phyloP scores from a whole-genome alignment of 2,329 filamentous ascomycete genomes.

The Nemania diffusa region DNA sequence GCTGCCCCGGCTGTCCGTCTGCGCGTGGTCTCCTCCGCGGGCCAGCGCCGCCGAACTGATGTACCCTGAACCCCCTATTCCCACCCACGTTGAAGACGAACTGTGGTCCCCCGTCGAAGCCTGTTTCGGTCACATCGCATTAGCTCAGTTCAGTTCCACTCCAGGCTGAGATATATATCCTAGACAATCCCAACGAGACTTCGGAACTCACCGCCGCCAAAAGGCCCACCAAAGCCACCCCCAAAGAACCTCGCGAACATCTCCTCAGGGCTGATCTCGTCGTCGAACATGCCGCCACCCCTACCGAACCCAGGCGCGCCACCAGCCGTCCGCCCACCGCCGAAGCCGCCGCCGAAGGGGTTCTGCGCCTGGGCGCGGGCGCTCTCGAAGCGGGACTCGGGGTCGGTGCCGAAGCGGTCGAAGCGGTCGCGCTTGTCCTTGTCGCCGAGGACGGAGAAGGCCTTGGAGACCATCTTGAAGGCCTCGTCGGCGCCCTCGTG shows the following conservation, averaged over 20 bases:
- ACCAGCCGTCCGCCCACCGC: conserved; percentile 48
- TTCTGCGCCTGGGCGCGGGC: conserved; percentile 63
- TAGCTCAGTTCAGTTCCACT: neutral
- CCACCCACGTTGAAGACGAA: conserved; percentile 97
- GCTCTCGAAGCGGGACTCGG: conserved; percentile 84
- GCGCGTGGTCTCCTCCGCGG: conserved; percentile 79
- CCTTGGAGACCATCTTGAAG: conserved; percentile 96
- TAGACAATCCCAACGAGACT: neutral
- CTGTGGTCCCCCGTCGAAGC: conserved; percentile 82
- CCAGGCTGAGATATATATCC: too few relatives aligned
- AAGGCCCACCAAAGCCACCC: conserved; percentile 72
- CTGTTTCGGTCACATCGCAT: conserved; percentile 17
- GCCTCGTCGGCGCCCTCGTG: conserved; percentile 95
- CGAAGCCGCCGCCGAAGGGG: conserved; percentile 53
- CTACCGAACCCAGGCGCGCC: conserved; percentile 59
- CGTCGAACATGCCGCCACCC: conserved; percentile 77
- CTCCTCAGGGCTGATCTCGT: conserved; percentile 95
- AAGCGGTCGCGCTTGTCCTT: conserved; percentile 91
- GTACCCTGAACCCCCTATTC: conserved; percentile 89
- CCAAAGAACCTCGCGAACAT: conserved; percentile 98
- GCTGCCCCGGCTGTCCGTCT: conserved; percentile 61
- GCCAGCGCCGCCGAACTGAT: conserved; percentile 88
- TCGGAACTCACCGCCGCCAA: conserved; percentile 70
- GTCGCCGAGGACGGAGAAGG: conserved; percentile 93
- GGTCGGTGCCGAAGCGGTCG: conserved; percentile 90